Conservation (phyloP, 805 yeast genomes). For the Lipomyces yamadae region DNA sequence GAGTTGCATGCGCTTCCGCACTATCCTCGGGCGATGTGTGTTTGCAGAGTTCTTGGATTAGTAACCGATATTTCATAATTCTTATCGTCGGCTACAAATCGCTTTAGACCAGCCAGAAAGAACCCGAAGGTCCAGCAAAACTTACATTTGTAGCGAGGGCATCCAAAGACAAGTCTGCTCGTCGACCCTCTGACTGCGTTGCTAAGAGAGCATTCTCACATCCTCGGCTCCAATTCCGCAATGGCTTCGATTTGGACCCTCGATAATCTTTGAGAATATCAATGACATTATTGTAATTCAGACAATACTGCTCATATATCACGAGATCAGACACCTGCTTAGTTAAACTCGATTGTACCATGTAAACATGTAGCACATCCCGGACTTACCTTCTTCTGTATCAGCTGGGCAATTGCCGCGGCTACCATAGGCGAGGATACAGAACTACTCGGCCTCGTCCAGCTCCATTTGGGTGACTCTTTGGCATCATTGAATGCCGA, state of each 20-base stretch:
- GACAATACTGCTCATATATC: conserved; percentile 30
- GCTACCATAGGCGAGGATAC: conserved; percentile 31
- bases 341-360: background rate
- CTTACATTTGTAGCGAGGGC: conserved; percentile 25
- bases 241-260: conserved; percentile 9
- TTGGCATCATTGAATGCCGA: conserved; percentile 12
- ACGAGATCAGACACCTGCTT: conserved; percentile 30
- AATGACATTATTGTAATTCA: conserved; percentile 29
- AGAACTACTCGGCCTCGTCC: conserved; percentile 27
- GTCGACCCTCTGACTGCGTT: conserved; percentile 18
- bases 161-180: conserved; percentile 25
- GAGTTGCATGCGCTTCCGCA: conserved; percentile 13
- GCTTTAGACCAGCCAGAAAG: background rate
- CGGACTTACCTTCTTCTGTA: conserved; percentile 20
- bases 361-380: background rate
- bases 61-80: conserved; percentile 25
- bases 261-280: conserved; percentile 27
- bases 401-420: conserved; percentile 23
- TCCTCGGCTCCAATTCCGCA: conserved; percentile 32
- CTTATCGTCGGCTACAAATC: conserved; percentile 29
- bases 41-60: conserved; percentile 25
- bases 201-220: conserved; percentile 25
- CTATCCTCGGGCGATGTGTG: conserved; percentile 29
- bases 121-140: background rate
- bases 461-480: conserved; percentile 2